Evolutionary conservation across 2,329 filamentous ascomycete genomes (phyloP), one percentile per base, ranked within the genome.

Genomic region (Xylariomycetidae sp.): DNA sequence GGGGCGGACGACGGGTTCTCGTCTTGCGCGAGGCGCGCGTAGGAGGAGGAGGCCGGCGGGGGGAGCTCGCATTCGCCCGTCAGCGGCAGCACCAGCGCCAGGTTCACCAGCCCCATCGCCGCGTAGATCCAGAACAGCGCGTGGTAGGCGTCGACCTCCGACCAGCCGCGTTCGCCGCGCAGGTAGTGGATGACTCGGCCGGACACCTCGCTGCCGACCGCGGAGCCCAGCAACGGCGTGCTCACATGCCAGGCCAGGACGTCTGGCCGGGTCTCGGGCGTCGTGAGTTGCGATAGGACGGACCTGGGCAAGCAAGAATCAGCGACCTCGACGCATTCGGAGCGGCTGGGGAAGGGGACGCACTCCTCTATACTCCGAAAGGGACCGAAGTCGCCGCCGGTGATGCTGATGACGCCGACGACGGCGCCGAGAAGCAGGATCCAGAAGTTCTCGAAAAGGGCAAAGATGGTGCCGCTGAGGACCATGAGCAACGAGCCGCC

Each of bases 191-290:
- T 59, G 26, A 74, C 55, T 26, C 69, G 54, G 1, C 75, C 75
- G 0, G 69, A 65, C 2, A 64, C 40, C 43, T 71, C 73, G 6
- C 65, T 74, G 3, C 75, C 75, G 5, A 68, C 45, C 0, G 71
- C 65, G 0, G 72, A 72, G 2, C 74, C 75, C 2, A 77, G 56
- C n/a, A 67, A 67, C 1, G 73, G 69, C 3, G 60, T 64, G 12
- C 70, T 75, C 25, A 79, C 69, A 46, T 83, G 80, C 79, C 79
- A 83, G 7, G 73, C 68, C 38, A 82, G 61, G n/a, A 83, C 76
- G 53, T 82, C 76, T 10, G 74, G 62, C 29, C 79, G 60, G 1
- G 68, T 71, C 19, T 63, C 55, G 0, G 69, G 64, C 0, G 59
- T 65, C 0, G 76, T 80, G 27, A 82, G 61, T 48, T 81, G 74